These are phyloP conservation scores for Striga hermonthica DNA, from an alignment of 305 asterid species.

Conservation along the genomic window DNA sequence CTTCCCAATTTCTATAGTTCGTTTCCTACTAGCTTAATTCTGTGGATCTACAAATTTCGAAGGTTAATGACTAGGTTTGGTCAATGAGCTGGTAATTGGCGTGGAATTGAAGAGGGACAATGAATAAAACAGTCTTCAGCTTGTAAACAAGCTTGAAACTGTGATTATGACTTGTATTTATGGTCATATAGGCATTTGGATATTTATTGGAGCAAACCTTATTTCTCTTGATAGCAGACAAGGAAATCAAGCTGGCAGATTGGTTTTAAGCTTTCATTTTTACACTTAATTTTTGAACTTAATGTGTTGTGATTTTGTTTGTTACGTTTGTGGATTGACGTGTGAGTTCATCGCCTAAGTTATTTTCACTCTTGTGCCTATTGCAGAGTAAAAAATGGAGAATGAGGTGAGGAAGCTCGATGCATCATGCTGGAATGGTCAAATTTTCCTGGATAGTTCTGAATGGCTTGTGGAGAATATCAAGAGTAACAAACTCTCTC, in stretches of 20 bases:
- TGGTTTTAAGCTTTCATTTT: too few relatives aligned
- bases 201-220: too few relatives aligned
- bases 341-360: background rate
- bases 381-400: conserved; percentile 43
- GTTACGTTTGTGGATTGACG: background rate
- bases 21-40: too few relatives aligned
- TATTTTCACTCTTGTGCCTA: background rate
- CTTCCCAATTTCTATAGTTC: background rate
- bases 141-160: background rate
- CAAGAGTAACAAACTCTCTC: conserved; percentile 36
- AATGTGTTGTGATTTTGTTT: background rate
- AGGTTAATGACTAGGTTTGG: background rate
- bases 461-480: conserved; percentile 52
- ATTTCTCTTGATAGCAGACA: too few relatives aligned
- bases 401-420: conserved; percentile 38
- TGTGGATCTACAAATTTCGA: conserved; percentile 21
- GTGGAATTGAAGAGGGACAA: background rate
- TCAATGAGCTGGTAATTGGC: background rate
- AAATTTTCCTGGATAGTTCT: conserved; percentile 30
- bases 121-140: background rate
- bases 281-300: too few relatives aligned
- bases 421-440: conserved; percentile 30
- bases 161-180: background rate
- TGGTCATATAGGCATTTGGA: too few relatives aligned
- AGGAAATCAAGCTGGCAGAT: too few relatives aligned